Evolutionary conservation across 2,329 filamentous ascomycete species (phyloP).

Genomic region (Myotisia sp.): DNA sequence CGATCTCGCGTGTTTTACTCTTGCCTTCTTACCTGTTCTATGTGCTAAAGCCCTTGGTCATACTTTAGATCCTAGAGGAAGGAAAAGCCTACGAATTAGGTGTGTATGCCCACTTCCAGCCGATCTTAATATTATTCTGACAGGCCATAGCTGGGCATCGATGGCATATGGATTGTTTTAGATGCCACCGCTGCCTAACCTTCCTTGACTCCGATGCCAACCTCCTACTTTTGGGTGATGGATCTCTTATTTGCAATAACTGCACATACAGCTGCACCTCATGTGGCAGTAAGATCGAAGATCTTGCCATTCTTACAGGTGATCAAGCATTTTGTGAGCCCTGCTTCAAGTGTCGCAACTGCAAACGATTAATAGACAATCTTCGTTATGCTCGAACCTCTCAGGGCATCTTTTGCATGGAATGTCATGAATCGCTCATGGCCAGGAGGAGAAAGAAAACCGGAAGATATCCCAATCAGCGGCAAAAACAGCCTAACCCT

Average conservation of each 20-base stretch:
- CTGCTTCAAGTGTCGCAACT: constrained; percentile 94
- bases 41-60: constrained; percentile 8
- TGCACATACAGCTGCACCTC: constrained; percentile 98
- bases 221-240: constrained; percentile 88
- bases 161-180: constrained; percentile 99
- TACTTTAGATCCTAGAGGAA: constrained; percentile 79
- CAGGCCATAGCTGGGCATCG: constrained; percentile 82
- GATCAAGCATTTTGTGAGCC: constrained; percentile 96
- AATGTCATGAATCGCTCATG: constrained; percentile 94
- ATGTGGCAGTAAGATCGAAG: constrained; percentile 94
- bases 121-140: constrained; percentile 15
- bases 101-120: constrained; percentile 33
- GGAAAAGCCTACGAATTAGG: constrained; percentile 96
- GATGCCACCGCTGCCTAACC: constrained; percentile 88
- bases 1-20: constrained; percentile 13
- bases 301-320: constrained; percentile 89
- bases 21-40: constrained; percentile 13
- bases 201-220: constrained; percentile 97
- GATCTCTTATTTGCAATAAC: constrained; percentile 96
- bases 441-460: constrained; percentile 66
- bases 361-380: constrained; percentile 98
- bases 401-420: constrained; percentile 99
- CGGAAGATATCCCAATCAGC: constrained; percentile 17
- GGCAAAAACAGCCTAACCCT: constrained; percentile 16
- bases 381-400: constrained; percentile 92